A percentile compares a stretch with the other conserved stretches of the same genome.
Conservation (phyloP, 1,284 basidiomycete genomes). For the Trichosporon sp. region DNA sequence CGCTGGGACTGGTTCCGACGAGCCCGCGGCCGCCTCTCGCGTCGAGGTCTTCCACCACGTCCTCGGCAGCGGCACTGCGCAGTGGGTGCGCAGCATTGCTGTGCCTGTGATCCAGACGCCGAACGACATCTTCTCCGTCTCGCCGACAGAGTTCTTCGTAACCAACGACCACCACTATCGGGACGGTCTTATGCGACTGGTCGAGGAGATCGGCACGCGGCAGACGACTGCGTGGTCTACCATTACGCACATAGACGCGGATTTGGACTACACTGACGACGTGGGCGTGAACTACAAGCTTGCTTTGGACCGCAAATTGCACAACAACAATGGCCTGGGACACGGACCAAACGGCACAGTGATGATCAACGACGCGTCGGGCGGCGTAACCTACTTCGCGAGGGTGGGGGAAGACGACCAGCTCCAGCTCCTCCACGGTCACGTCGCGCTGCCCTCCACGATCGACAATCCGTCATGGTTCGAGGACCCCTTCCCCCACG, state of each 20-base stretch:
- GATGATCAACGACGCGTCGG: conserved; percentile 24
- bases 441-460: conserved; percentile 11
- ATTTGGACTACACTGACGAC: conserved; percentile 4
- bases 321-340: conserved; percentile 37
- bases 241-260: conserved; percentile 17
- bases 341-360: conserved; percentile 21
- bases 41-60: conserved; percentile 35
- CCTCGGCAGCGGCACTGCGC: conserved; percentile 13
- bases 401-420: conserved; percentile 1
- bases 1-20: no score
- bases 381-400: conserved; percentile 19
- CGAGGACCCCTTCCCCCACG: conserved; percentile 22
- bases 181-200: conserved; percentile 20
- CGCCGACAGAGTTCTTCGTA: conserved; percentile 25
- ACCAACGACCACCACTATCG: conserved; percentile 35
- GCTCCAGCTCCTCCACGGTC: conserved; percentile 7
- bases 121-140: conserved; percentile 30
- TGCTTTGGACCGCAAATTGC: conserved; percentile 19
- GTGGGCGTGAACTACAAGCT: conserved; percentile 16
- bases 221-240: conserved; percentile 14
- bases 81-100: conserved; percentile 22
- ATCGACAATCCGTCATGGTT: conserved; percentile 37
- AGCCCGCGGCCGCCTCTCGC: conserved; percentile 17
- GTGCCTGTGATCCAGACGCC: conserved; percentile 28
- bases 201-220: conserved; percentile 27